These are phyloP conservation scores for Marasmius tenuissimus DNA, from an alignment of 1,284 basidiomycete species.

Conservation along the genomic window DNA sequence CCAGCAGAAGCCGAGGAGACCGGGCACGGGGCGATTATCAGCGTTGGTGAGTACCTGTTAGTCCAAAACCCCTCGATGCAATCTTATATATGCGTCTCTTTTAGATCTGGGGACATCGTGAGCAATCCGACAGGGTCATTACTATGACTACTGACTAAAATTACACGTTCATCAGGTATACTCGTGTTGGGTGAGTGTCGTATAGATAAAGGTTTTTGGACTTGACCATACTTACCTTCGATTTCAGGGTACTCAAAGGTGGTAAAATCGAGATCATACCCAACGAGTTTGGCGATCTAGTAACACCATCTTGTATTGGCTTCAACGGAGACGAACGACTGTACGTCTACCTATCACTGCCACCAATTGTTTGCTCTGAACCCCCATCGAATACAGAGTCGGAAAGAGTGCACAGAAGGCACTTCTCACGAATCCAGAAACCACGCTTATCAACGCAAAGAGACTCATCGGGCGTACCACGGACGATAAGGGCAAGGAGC, in stretches of 20 bases:
- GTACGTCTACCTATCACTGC: conserved; percentile 26
- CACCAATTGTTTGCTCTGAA: too few species aligned
- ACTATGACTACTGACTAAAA: conserved; percentile 4
- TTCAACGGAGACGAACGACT: conserved; percentile 79
- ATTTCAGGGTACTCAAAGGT: conserved; percentile 68
- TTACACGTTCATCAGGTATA: conserved; percentile 42
- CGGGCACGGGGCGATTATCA: conserved; percentile 1
- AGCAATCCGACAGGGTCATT: conserved; percentile 13
- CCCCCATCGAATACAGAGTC: conserved; percentile 32
- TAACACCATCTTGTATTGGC: conserved; percentile 79
- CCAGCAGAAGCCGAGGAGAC: conserved; percentile 38
- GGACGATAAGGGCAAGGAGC: conserved; percentile 61
- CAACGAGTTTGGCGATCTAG: conserved; percentile 84
- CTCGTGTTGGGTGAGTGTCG: conserved; percentile 48
- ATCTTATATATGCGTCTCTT: neutral
- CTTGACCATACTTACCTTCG: conserved; percentile 1
- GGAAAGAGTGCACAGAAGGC: conserved; percentile 62
- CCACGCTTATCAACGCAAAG: conserved; percentile 86
- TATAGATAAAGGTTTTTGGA: neutral
- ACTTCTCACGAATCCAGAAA: conserved; percentile 67
- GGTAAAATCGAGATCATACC: conserved; percentile 84
- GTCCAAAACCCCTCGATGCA: neutral
- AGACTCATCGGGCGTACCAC: conserved; percentile 77
- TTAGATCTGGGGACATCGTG: conserved; percentile 59
- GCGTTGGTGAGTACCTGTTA: conserved; percentile 1